phyloP scores from a whole-genome alignment of 768 basidiomycete genomes.

The Pisolithus tinctorius region DNA sequence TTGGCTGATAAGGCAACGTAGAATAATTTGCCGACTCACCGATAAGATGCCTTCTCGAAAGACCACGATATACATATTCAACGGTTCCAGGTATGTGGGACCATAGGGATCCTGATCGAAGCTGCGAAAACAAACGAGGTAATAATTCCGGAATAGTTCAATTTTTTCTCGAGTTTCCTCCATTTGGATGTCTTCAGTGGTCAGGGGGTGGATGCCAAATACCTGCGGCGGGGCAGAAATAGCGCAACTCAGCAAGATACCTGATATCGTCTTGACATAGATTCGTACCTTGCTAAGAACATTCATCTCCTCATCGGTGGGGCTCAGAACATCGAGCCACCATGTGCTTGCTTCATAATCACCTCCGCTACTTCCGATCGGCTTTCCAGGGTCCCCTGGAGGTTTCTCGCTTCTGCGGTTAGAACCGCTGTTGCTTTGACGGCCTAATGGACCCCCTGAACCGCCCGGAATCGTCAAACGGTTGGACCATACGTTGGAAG shows the following conservation, averaged over 20 bases:
- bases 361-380: conserved; percentile 19
- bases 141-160: conserved; percentile 97
- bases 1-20: background rate
- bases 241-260: background rate
- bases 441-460: conserved; percentile 1
- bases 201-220: conserved; percentile 94
- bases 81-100: conserved; percentile 92
- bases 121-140: conserved; percentile 96
- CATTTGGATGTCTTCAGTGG: conserved; percentile 98
- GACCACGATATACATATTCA: conserved; percentile 99
- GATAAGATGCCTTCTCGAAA: conserved; percentile 95
- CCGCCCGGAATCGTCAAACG: conserved; percentile 1
- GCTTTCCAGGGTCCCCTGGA: conserved; percentile 11
- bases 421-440: conserved; percentile 11
- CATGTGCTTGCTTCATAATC: conserved; percentile 78
- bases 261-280: background rate
- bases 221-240: conserved; percentile 44
- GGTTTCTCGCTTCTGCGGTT: conserved; percentile 15
- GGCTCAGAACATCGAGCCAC: conserved; percentile 94
- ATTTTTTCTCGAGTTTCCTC: conserved; percentile 99
- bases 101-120: conserved; percentile 99
- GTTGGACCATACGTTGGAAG: conserved; percentile 1
- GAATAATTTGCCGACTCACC: conserved; percentile 40
- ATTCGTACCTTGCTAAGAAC: conserved; percentile 77
- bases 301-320: conserved; percentile 98